Conservation (phyloP, 768 basidiomycete species). For the Chiua virens region DNA sequence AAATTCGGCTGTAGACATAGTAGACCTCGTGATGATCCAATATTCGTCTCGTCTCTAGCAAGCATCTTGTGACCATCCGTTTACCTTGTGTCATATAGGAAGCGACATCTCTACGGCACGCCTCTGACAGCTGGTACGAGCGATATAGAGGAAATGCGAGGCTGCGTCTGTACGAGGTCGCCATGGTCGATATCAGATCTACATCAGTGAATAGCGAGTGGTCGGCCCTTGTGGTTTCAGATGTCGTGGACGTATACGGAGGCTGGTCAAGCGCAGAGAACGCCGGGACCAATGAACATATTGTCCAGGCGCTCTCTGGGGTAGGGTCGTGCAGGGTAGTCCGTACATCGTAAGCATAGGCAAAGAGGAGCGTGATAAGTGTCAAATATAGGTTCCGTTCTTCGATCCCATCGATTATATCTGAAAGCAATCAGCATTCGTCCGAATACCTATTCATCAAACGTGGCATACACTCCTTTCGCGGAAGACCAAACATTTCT, state of each 20-base stretch:
- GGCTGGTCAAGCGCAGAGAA: conserved; percentile 84
- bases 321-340: conserved; percentile 80
- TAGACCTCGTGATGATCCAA: conserved; percentile 84
- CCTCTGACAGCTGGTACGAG: conserved; percentile 71
- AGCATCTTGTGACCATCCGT: conserved; percentile 58
- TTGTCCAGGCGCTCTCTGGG: conserved; percentile 87
- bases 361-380: conserved; percentile 69
- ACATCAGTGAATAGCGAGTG: conserved; percentile 34
- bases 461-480: conserved; percentile 49
- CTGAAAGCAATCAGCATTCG: conserved; percentile 36
- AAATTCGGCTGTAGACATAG: conserved; percentile 85
- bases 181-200: conserved; percentile 52
- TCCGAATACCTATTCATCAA: not conserved
- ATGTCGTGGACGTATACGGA: conserved; percentile 37
- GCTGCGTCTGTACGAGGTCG: conserved; percentile 69
- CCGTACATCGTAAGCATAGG: conserved; percentile 79
- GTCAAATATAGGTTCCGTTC: conserved; percentile 66
- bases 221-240: conserved; percentile 3
- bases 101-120: conserved; percentile 65
- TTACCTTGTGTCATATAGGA: conserved; percentile 57
- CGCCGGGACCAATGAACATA: conserved; percentile 66
- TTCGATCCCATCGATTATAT: conserved; percentile 57
- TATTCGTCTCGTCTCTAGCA: conserved; percentile 71
- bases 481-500: conserved; percentile 56
- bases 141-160: conserved; percentile 80